Evolutionary conservation across 179 eudicot species (phyloP).

Genomic region (Amaranthus tricolor): DNA sequence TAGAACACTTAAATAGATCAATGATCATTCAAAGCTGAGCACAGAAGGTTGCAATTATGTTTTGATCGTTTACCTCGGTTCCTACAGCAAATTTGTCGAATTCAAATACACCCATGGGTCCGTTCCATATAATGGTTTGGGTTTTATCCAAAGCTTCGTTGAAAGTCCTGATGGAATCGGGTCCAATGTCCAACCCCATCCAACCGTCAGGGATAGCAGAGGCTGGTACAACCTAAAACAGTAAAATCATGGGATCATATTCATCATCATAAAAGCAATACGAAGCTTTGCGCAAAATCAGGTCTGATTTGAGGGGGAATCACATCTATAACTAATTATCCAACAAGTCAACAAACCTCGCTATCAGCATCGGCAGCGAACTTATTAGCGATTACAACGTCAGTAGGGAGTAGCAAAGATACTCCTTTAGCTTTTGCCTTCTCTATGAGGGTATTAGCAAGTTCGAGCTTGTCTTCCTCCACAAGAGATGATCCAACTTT

Average conservation of each 20-base stretch:
- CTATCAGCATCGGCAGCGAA: slow-evolving; percentile 89
- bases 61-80: slow-evolving; percentile 47
- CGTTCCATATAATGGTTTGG: slow-evolving; percentile 75
- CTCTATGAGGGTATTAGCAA: slow-evolving; percentile 61
- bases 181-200: slow-evolving; percentile 84
- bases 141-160: slow-evolving; percentile 60
- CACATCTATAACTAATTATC: background rate
- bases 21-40: background rate
- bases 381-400: slow-evolving; percentile 80
- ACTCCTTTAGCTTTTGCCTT: slow-evolving; percentile 84
- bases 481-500: slow-evolving; percentile 76
- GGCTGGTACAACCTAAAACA: slow-evolving; percentile 57
- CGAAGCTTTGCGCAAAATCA: background rate
- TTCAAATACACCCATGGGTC: slow-evolving; percentile 86
- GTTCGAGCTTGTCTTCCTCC: slow-evolving; percentile 78
- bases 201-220: slow-evolving; percentile 71
- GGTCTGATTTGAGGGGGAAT: background rate
- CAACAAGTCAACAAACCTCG: slow-evolving; percentile 43
- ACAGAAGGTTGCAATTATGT: no score
- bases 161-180: slow-evolving; percentile 67
- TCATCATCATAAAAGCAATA: background rate
- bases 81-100: slow-evolving; percentile 69
- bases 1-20: background rate
- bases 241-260: slow-evolving; percentile 3
- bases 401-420: slow-evolving; percentile 64